Evolutionary conservation across 2,329 filamentous ascomycete species (phyloP).

Genomic region (Aspergillus viridinutans): DNA sequence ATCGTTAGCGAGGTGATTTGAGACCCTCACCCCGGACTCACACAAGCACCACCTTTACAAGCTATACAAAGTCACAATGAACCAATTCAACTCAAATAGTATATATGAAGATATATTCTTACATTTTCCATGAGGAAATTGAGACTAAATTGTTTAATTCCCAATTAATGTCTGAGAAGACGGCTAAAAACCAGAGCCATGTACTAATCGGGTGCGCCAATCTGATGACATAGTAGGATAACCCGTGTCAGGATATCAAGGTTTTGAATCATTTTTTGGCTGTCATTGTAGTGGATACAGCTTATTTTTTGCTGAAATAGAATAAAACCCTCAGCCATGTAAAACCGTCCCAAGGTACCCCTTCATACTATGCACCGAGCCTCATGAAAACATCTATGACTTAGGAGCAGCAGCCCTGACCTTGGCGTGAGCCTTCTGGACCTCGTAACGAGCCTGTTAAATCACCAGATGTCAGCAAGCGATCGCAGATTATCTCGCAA

Average conservation of each 20-base stretch:
- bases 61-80: slow-evolving; percentile 3
- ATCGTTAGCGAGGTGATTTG: slow-evolving; percentile 40
- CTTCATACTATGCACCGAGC: slow-evolving; percentile 42
- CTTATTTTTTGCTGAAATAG: slow-evolving; percentile 33
- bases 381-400: slow-evolving; percentile 39
- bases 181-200: background rate
- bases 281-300: slow-evolving; percentile 41
- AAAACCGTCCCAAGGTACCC: slow-evolving; percentile 39
- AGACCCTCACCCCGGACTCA: slow-evolving; percentile 29
- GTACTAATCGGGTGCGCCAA: background rate
- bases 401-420: slow-evolving; percentile 78
- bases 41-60: slow-evolving; percentile 26
- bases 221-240: background rate
- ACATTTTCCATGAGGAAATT: background rate
- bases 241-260: slow-evolving; percentile 36
- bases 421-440: slow-evolving; percentile 94
- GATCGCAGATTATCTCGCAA: background rate
- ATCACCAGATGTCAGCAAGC: slow-evolving; percentile 15
- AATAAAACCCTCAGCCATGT: slow-evolving; percentile 33
- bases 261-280: slow-evolving; percentile 42
- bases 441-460: slow-evolving; percentile 76
- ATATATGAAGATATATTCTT: background rate
- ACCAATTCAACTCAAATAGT: slow-evolving; percentile 1
- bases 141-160: background rate
- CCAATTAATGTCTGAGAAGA: background rate